phyloP scores from a whole-genome alignment of 768 basidiomycete species.

The Termitomyces sp. region DNA sequence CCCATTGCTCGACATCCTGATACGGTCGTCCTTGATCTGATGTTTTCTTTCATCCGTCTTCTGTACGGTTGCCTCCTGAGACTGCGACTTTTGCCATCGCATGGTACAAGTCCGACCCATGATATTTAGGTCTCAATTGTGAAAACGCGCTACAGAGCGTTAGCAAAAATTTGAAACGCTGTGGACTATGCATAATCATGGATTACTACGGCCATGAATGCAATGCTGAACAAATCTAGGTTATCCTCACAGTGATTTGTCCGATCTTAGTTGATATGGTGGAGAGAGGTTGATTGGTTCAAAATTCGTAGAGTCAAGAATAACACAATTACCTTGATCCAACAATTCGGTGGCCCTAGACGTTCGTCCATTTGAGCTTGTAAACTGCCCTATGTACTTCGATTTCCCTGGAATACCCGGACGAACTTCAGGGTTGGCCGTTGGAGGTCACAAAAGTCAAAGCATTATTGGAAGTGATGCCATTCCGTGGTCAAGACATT shows the following conservation, averaged over 20 bases:
- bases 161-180: conserved; percentile 6
- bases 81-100: not conserved
- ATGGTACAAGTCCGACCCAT: not conserved
- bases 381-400: not conserved
- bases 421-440: conserved; percentile 13
- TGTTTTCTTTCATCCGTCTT: conserved; percentile 4
- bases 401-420: not conserved
- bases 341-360: not conserved
- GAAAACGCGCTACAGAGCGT: conserved; percentile 5
- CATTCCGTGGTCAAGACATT: conserved; percentile 4
- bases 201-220: conserved; percentile 8
- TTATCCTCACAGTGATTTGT: conserved; percentile 4
- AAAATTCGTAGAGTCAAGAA: not conserved
- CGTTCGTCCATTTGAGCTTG: not conserved
- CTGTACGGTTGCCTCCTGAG: not conserved
- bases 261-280: conserved; percentile 7
- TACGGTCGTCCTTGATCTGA: conserved; percentile 5
- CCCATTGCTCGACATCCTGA: conserved; percentile 4
- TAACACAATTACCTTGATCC: not conserved
- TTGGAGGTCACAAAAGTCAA: conserved; percentile 13
- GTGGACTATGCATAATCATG: conserved; percentile 5
- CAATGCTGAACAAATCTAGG: conserved; percentile 7
- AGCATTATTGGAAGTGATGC: conserved; percentile 4
- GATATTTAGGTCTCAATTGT: conserved; percentile 9
- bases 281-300: not conserved